Percentiles rank a stretch among this genome's conserved stretches.
Conservation (phyloP, 257 asterid genomes). For the Oldenlandia corymbosa region DNA sequence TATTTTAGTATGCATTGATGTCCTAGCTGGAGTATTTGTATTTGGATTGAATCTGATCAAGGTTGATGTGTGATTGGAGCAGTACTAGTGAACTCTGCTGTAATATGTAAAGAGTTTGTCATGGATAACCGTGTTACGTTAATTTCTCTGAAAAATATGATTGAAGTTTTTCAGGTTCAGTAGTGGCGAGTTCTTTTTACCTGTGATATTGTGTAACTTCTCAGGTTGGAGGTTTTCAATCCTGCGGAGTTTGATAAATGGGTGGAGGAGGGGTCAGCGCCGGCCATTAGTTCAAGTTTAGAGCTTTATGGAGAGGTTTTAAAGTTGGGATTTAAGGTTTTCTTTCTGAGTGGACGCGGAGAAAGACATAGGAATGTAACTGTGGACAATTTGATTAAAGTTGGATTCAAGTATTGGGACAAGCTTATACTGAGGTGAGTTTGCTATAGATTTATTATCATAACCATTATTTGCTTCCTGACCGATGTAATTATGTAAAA, state of each 20-base stretch:
- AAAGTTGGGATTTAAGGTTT: conserved; percentile 52
- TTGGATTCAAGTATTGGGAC: conserved; percentile 69
- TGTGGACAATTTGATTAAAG: conserved; percentile 49
- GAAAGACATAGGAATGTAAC: conserved; percentile 58
- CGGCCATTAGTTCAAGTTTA: conserved; percentile 51
- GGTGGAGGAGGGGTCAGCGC: conserved; percentile 73
- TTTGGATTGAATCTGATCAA: too few relatives aligned
- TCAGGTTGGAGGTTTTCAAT: conserved; percentile 67
- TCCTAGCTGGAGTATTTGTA: too few relatives aligned
- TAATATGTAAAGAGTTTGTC: background rate
- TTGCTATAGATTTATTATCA: too few relatives aligned
- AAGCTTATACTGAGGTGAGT: conserved; percentile 71
- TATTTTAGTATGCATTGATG: too few relatives aligned
- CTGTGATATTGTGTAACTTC: conserved; percentile 8
- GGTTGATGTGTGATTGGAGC: too few relatives aligned
- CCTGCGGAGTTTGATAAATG: conserved; percentile 56
- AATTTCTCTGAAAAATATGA: too few relatives aligned
- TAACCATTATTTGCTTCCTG: too few relatives aligned
- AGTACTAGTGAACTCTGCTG: too few relatives aligned
- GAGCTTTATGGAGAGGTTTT: conserved; percentile 60
- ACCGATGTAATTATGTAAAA: too few relatives aligned
- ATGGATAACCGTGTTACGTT: background rate
- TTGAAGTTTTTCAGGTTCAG: background rate
- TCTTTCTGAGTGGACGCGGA: conserved; percentile 68
- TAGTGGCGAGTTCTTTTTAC: conserved; percentile 12